Evolutionary conservation across 208 protist genomes (phyloP).

Genomic region (Trypanosoma scelopori): DNA sequence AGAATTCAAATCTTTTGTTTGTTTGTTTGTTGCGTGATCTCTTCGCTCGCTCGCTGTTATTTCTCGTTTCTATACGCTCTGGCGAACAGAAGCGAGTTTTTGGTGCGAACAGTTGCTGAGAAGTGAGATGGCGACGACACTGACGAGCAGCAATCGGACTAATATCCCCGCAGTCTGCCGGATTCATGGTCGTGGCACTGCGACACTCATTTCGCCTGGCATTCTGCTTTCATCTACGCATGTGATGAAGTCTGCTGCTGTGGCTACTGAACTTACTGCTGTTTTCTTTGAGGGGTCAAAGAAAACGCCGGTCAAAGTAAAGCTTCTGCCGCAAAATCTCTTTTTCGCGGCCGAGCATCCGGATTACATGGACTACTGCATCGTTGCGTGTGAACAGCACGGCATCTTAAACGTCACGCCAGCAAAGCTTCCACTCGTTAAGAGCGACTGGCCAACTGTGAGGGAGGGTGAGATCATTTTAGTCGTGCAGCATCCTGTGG

Average conservation of each 20-base stretch:
- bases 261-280: conserved; percentile 50
- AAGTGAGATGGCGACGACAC: conserved; percentile 44
- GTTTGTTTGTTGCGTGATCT: too few relatives aligned
- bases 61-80: background rate
- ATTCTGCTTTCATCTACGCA: conserved; percentile 68
- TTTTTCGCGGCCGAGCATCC: conserved; percentile 83
- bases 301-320: conserved; percentile 65
- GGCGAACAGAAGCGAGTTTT: too few relatives aligned
- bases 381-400: conserved; percentile 78
- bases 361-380: conserved; percentile 89
- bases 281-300: conserved; percentile 91
- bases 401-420: conserved; percentile 75
- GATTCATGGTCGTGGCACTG: conserved; percentile 64
- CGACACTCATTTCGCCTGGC: conserved; percentile 62
- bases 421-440: conserved; percentile 66
- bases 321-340: conserved; percentile 61
- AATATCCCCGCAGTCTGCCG: conserved; percentile 91
- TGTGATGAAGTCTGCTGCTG: conserved; percentile 31
- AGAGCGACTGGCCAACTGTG: conserved; percentile 74
- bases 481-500: conserved; percentile 85
- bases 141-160: conserved; percentile 65
- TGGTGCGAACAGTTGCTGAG: too few relatives aligned
- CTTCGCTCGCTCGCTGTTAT: too few relatives aligned
- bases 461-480: conserved; percentile 81
- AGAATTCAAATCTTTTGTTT: too few relatives aligned